Evolutionary conservation across 2,329 filamentous ascomycete genomes (phyloP).

Genomic region (Tympanopsis confertula): DNA sequence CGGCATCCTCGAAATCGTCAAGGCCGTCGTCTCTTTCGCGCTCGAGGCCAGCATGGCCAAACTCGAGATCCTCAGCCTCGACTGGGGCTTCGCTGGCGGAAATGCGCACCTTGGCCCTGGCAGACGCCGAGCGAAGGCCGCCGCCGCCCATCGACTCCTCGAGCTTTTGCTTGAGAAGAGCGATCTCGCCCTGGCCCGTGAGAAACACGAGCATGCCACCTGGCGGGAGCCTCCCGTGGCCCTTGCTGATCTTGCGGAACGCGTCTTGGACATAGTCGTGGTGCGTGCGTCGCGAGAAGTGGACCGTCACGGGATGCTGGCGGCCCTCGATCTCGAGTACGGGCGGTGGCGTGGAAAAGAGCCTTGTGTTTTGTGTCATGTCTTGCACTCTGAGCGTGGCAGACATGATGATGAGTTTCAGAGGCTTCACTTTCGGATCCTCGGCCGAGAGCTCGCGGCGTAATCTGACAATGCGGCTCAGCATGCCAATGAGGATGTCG

Average conservation of each 20-base stretch:
- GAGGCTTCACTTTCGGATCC: constrained; percentile 57
- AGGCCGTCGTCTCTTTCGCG: constrained; percentile 48
- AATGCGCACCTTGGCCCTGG: constrained; percentile 60
- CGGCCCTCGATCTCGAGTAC: constrained; percentile 83
- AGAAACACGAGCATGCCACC: constrained; percentile 90
- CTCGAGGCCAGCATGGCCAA: constrained; percentile 61
- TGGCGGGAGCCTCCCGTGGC: constrained; percentile 78
- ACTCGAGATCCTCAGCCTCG: constrained; percentile 78
- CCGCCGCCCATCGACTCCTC: constrained; percentile 54
- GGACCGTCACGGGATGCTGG: constrained; percentile 79
- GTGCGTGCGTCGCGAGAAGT: constrained; percentile 74
- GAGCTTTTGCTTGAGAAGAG: constrained; percentile 67
- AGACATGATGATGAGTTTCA: constrained; percentile 97
- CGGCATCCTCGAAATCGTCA: constrained; percentile 39
- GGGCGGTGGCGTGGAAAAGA: constrained; percentile 72
- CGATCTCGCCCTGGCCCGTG: constrained; percentile 87
- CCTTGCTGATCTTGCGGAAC: constrained; percentile 74
- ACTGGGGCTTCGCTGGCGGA: constrained; percentile 67
- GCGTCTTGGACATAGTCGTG: constrained; percentile 85
- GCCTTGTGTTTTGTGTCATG: constrained; percentile 68
- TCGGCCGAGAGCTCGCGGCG: constrained; percentile 65
- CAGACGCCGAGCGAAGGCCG: constrained; percentile 30
- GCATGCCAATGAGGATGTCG: constrained; percentile 93
- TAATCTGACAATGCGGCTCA: constrained; percentile 81
- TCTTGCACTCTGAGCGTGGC: constrained; percentile 85